These are phyloP conservation scores for Lophiostoma macrostomum DNA, from an alignment of 495 filamentous ascomycete species.

Conservation along the genomic window DNA sequence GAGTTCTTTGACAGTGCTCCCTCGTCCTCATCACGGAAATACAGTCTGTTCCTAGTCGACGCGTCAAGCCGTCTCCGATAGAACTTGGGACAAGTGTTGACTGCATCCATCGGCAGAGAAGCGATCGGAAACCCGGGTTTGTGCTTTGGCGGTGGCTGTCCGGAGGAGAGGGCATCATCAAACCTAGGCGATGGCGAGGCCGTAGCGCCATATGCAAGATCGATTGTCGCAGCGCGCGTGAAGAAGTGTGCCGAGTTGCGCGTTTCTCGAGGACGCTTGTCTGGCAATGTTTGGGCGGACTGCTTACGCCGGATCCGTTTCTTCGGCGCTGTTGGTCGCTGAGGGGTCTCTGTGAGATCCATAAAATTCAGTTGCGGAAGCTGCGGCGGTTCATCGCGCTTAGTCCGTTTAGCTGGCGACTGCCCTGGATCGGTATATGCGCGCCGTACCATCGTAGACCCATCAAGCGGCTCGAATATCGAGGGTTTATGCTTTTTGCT, in stretches of 20 bases:
- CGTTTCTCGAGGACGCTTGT: slow-evolving; percentile 11
- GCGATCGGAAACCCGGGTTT: slow-evolving; percentile 11
- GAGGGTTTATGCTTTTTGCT: slow-evolving; percentile 19
- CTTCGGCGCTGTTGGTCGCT: neutral
- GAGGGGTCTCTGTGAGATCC: slow-evolving; percentile 23
- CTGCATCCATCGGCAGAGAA: slow-evolving; percentile 20
- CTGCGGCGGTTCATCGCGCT: neutral
- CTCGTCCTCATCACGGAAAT: slow-evolving; percentile 15
- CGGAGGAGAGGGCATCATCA: neutral
- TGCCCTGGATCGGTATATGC: slow-evolving; percentile 22
- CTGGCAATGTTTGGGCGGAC: slow-evolving; percentile 8
- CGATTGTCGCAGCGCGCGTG: slow-evolving; percentile 15
- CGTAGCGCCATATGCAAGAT: slow-evolving; percentile 3
- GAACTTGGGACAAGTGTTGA: slow-evolving; percentile 18
- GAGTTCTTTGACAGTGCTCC: slow-evolving; percentile 24
- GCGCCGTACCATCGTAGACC: slow-evolving; percentile 6
- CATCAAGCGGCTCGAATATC: slow-evolving; percentile 12
- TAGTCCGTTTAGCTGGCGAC: neutral
- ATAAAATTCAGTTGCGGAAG: slow-evolving; percentile 20
- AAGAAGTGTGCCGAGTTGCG: slow-evolving; percentile 13
- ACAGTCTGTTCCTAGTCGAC: slow-evolving; percentile 25
- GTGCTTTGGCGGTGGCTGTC: slow-evolving; percentile 4
- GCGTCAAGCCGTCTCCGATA: slow-evolving; percentile 23
- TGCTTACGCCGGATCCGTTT: slow-evolving; percentile 15
- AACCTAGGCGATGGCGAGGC: slow-evolving; percentile 9